These are phyloP conservation scores for Trichoderma sp. DNA, from an alignment of 2,329 filamentous ascomycete species.

Conservation along the genomic window DNA sequence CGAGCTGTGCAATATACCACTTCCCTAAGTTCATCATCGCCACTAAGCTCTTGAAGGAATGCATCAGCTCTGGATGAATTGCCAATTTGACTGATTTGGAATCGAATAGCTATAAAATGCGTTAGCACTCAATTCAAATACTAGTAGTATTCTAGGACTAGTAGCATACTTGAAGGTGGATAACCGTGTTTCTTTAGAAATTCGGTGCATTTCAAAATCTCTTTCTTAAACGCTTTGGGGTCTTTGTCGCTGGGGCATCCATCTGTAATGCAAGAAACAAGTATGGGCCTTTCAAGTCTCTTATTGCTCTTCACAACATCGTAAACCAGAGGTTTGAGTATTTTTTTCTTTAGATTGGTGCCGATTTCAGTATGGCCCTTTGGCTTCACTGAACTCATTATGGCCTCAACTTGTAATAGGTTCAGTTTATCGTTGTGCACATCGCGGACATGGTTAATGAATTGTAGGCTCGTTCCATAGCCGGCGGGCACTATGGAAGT, in stretches of 20 bases:
- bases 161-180: not conserved
- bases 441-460: slow-evolving; percentile 4
- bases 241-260: slow-evolving; percentile 6
- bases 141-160: not conserved
- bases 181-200: slow-evolving; percentile 4
- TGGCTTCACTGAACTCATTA: not conserved
- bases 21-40: not conserved
- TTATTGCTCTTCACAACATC: not conserved
- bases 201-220: not conserved
- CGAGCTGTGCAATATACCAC: slow-evolving; percentile 19
- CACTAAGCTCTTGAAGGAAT: not conserved
- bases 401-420: not conserved
- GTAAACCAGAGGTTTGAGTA: slow-evolving; percentile 24
- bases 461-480: slow-evolving; percentile 16
- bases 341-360: slow-evolving; percentile 12
- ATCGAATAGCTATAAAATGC: not conserved
- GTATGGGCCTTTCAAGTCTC: slow-evolving; percentile 1
- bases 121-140: not conserved
- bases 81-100: slow-evolving; percentile 26
- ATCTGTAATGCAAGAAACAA: slow-evolving; percentile 25
- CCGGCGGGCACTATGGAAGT: slow-evolving; percentile 14
- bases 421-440: not conserved
- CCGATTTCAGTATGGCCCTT: slow-evolving; percentile 19
- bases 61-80: not conserved
- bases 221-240: not conserved